These are phyloP conservation scores for Emmonsiellopsis sp. DNA, from an alignment of 2,329 filamentous ascomycete genomes.

Conservation along the genomic window DNA sequence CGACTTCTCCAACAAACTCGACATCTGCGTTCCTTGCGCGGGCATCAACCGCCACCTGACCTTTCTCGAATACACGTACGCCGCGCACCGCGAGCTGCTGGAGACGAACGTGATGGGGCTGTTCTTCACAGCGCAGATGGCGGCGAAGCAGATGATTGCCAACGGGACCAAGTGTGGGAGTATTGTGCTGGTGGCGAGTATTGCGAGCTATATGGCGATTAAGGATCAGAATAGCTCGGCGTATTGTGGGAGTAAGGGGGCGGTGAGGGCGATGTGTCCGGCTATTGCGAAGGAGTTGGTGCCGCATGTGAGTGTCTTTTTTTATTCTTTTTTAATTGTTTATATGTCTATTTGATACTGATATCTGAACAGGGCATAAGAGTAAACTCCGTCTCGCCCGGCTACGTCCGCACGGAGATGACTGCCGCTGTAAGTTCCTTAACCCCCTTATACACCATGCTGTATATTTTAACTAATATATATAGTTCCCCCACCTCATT, in stretches of 20 bases:
- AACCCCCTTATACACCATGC: not conserved
- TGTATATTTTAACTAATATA: slow-evolving; percentile 3
- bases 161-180: slow-evolving; percentile 44
- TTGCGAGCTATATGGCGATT: slow-evolving; percentile 45
- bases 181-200: slow-evolving; percentile 47
- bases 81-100: slow-evolving; percentile 34
- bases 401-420: slow-evolving; percentile 30
- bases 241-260: slow-evolving; percentile 42
- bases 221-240: slow-evolving; percentile 40
- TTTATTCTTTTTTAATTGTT: not conserved
- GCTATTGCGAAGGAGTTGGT: slow-evolving; percentile 40
- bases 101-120: slow-evolving; percentile 38
- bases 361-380: slow-evolving; percentile 33
- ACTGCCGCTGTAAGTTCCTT: slow-evolving; percentile 38
- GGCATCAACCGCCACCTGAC: slow-evolving; percentile 62
- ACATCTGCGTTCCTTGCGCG: slow-evolving; percentile 76
- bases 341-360: not conserved
- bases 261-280: slow-evolving; percentile 39
- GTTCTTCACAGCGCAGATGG: slow-evolving; percentile 41
- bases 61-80: slow-evolving; percentile 38
- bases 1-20: slow-evolving; percentile 46
- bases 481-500: slow-evolving; percentile 49
- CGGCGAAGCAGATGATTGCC: slow-evolving; percentile 43
- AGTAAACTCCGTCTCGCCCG: slow-evolving; percentile 35
- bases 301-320: slow-evolving; percentile 22